phyloP scores from a whole-genome alignment of 2,329 filamentous ascomycete genomes.

The Knufia fluminis region DNA sequence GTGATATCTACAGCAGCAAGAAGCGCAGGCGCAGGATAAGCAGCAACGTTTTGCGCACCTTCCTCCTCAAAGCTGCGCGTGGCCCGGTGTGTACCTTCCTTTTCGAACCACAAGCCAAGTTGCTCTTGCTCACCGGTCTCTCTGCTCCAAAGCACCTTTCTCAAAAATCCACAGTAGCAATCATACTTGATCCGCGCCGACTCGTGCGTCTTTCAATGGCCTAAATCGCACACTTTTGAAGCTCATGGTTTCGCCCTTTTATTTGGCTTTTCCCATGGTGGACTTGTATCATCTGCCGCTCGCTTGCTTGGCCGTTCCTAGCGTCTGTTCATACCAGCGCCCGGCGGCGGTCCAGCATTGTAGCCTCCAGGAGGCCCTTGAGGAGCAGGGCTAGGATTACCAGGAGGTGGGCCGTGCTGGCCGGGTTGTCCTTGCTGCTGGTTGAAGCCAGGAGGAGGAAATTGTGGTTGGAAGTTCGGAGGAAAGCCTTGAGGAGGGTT shows the following conservation, averaged over 20 bases:
- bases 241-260: too few relatives aligned
- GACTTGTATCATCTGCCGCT: not conserved
- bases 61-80: too few relatives aligned
- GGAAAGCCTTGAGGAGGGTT: slow-evolving; percentile 39
- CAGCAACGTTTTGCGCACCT: not conserved
- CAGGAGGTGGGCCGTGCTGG: slow-evolving; percentile 20
- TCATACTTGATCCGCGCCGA: too few relatives aligned
- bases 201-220: too few relatives aligned
- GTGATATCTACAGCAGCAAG: not conserved
- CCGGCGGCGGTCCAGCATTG: slow-evolving; percentile 8
- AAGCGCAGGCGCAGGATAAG: not conserved
- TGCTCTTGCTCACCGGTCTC: too few relatives aligned
- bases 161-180: too few relatives aligned
- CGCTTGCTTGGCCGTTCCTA: not conserved
- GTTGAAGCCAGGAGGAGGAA: slow-evolving; percentile 25
- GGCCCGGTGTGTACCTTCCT: not conserved
- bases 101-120: too few relatives aligned
- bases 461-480: slow-evolving; percentile 41
- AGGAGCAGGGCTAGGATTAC: slow-evolving; percentile 25
- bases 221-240: too few relatives aligned
- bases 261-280: too few relatives aligned
- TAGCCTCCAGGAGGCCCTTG: slow-evolving; percentile 23
- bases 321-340: slow-evolving; percentile 16
- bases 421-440: slow-evolving; percentile 11
- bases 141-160: too few relatives aligned